phyloP scores from a whole-genome alignment of 306 rosid species.

The Comarum palustre region DNA sequence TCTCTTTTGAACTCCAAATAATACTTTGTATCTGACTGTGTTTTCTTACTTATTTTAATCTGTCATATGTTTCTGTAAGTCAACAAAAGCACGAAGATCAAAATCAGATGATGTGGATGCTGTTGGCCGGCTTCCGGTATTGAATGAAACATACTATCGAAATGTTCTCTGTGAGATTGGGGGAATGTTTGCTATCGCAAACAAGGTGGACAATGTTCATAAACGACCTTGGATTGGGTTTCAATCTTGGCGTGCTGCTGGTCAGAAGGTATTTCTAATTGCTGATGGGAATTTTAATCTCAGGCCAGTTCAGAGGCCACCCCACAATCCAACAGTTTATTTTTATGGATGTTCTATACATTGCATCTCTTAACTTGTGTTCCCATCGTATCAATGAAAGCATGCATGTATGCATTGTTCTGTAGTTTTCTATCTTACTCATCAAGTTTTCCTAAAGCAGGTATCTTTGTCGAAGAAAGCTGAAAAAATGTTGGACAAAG shows the following conservation, averaged over 20 bases:
- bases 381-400: not conserved
- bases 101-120: conserved; percentile 94
- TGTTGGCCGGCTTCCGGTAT: conserved; percentile 65
- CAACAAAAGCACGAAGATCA: conserved; percentile 65
- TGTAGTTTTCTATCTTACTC: not conserved
- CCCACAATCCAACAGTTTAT: not conserved
- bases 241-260: conserved; percentile 98
- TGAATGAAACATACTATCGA: conserved; percentile 63
- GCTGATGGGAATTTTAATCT: conserved; percentile 23
- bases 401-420: not conserved
- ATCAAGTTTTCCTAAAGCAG: conserved; percentile 49
- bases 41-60: conserved; percentile 3
- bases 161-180: conserved; percentile 88
- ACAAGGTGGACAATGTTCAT: conserved; percentile 76
- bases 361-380: not conserved
- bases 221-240: conserved; percentile 97
- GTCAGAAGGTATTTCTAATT: conserved; percentile 79
- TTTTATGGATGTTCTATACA: not conserved
- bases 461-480: conserved; percentile 63
- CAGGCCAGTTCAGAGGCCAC: not conserved
- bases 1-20: not conserved
- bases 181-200: conserved; percentile 93
- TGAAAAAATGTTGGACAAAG: conserved; percentile 68
- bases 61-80: conserved; percentile 50
- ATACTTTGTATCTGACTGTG: not conserved